phyloP scores from a whole-genome alignment of 441 rosid genomes.

The Dalechampia spathulata region DNA sequence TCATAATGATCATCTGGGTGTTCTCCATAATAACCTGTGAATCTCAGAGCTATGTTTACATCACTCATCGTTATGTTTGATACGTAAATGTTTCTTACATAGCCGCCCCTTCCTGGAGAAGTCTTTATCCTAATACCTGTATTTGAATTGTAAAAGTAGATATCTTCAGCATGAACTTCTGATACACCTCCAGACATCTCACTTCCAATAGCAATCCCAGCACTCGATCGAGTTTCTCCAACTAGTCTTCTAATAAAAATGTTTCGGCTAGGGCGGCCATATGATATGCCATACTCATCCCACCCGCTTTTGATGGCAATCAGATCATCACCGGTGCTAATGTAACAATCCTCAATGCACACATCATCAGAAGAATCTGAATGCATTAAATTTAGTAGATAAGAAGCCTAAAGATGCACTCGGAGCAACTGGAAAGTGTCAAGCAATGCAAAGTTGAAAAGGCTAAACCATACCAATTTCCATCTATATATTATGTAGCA shows the following conservation, averaged over 20 bases:
- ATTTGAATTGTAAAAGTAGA: slow-evolving; percentile 83
- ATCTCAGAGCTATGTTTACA: slow-evolving; percentile 75
- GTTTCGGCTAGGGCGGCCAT: slow-evolving; percentile 83
- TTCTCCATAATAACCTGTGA: slow-evolving; percentile 80
- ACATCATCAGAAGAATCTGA: slow-evolving; percentile 83
- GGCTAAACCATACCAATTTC: neutral
- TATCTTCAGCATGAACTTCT: slow-evolving; percentile 54
- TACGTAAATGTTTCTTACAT: slow-evolving; percentile 54
- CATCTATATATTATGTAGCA: neutral
- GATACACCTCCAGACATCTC: slow-evolving; percentile 96
- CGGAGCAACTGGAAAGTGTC: too few species aligned
- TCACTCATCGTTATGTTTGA: slow-evolving; percentile 53
- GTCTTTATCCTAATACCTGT: slow-evolving; percentile 88
- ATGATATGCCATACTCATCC: slow-evolving; percentile 87
- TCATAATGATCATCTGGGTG: slow-evolving; percentile 86
- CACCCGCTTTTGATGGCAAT: slow-evolving; percentile 94
- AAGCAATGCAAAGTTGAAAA: too few species aligned
- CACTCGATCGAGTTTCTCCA: slow-evolving; percentile 88
- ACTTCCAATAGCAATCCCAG: slow-evolving; percentile 92
- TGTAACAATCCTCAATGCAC: slow-evolving; percentile 84
- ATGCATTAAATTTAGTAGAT: slow-evolving; percentile 18
- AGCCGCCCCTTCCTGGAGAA: slow-evolving; percentile 88
- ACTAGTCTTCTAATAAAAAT: slow-evolving; percentile 64
- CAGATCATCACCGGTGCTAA: slow-evolving; percentile 94
- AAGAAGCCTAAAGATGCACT: too few species aligned